Evolutionary conservation across 2,329 filamentous ascomycete species (phyloP), one percentile per base, ranked within the genome.

Genomic region (Arthroderma sp.): DNA sequence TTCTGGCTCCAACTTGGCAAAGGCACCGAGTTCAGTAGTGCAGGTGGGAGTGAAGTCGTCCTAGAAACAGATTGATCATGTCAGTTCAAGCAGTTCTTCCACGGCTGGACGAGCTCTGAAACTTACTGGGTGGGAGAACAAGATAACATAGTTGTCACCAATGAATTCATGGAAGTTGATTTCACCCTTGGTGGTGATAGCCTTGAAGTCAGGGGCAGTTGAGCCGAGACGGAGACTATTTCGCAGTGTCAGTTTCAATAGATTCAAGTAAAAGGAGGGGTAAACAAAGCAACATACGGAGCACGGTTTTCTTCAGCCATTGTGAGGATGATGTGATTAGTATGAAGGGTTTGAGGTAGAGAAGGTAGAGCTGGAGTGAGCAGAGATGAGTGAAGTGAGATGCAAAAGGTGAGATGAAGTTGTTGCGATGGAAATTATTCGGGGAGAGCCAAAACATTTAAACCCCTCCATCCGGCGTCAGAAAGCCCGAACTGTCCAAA

Each of bases 21-120:
- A 93, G 48, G 87, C 87, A 51, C 87, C 88, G 51, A 95, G 82
- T 72, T 95, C 88, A 44, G 87, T 95, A 52, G 88, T 95, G 75
- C 88, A 95, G 48, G 94, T 88, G 44, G 88, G 88, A 1, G 88
- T 94, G 74, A 85, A 94, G 68, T 94, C 88, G 58, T 64, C 64
- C 59, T 61, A 40, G 7, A 36, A n/a, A 9, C 30, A 9, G 38
- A 4, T 5, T 15, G 6, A 28, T 33, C 28, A 7, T 11, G 33
- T 48, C 27, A 50, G 45, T 32, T n/a, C 22, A 10, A 27, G 4
- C 36, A n/a, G 38, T 53, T 34, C 15, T 44, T 15, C 29, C 5
- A 53, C 42, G 9, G 45, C 34, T 34, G 11, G 38, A 4, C 42
- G 6, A 43, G 15, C 36, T 5, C 22, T 22, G 36, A 3, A 36